phyloP scores from a whole-genome alignment of 495 filamentous ascomycete species.

The Rostrohypoxylon terebratum region DNA sequence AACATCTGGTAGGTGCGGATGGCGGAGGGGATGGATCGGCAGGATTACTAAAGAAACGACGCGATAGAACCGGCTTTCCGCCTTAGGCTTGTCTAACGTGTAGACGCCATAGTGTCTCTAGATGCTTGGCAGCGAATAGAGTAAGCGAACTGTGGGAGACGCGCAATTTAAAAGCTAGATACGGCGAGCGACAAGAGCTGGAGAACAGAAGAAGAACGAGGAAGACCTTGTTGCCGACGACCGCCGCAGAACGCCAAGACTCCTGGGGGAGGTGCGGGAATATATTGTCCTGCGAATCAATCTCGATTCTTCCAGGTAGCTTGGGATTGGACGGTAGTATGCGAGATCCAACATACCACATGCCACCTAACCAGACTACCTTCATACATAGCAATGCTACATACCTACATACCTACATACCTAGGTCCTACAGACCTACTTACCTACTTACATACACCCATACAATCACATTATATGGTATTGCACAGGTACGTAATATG shows the following conservation, averaged over 20 bases:
- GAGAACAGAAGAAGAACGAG: slow-evolving; percentile 23
- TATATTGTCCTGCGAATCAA: slow-evolving; percentile 44
- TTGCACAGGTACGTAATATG: neutral
- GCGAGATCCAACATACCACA: slow-evolving; percentile 13
- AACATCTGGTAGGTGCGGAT: slow-evolving; percentile 25
- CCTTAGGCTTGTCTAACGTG: slow-evolving; percentile 21
- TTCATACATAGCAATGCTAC: no score
- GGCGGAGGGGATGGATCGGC: slow-evolving; percentile 34
- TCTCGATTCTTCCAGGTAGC: slow-evolving; percentile 35
- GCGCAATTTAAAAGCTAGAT: slow-evolving; percentile 39
- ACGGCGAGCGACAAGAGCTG: slow-evolving; percentile 19
- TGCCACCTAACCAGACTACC: neutral
- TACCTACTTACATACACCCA: neutral
- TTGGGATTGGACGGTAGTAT: slow-evolving; percentile 33
- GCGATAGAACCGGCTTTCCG: slow-evolving; percentile 35
- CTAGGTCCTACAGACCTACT: neutral
- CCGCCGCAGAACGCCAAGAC: slow-evolving; percentile 38
- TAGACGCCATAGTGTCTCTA: slow-evolving; percentile 23
- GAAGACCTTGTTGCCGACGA: slow-evolving; percentile 40
- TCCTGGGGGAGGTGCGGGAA: slow-evolving; percentile 39
- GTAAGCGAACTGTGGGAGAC: slow-evolving; percentile 39
- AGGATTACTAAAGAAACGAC: slow-evolving; percentile 45
- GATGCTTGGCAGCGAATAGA: slow-evolving; percentile 38
- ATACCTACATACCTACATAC: neutral
- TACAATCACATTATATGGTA: neutral